These are phyloP conservation scores for Ensete ventricosum DNA, from an alignment of 176 grass and related monocot species.

Conservation along the genomic window DNA sequence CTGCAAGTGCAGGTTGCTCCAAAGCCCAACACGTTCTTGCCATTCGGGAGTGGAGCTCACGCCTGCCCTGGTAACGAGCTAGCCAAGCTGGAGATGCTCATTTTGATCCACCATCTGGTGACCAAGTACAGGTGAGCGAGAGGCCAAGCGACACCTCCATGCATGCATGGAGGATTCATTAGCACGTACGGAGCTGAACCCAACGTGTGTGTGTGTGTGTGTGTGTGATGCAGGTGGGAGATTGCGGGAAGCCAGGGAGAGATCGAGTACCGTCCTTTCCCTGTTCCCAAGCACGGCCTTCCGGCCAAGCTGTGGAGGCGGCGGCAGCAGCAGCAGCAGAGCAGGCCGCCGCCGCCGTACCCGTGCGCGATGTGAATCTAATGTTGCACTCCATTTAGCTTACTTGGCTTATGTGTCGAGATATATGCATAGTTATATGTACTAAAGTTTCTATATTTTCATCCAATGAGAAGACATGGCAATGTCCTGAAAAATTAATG, in stretches of 20 bases:
- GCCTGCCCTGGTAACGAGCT: constrained; percentile 94
- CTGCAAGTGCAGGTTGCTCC: constrained; percentile 43
- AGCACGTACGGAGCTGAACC: background rate
- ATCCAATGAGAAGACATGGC: too few relatives aligned
- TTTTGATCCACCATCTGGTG: constrained; percentile 84
- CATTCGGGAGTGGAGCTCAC: constrained; percentile 78
- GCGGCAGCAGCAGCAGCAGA: background rate
- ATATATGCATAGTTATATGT: too few relatives aligned
- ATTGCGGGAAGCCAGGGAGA: constrained; percentile 37
- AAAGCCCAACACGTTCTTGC: constrained; percentile 77
- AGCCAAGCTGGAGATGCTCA: constrained; percentile 84
- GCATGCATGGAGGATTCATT: background rate
- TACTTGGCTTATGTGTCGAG: too few relatives aligned
- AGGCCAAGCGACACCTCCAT: background rate
- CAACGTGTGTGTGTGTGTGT: constrained; percentile 9
- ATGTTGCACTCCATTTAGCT: too few relatives aligned
- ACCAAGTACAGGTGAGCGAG: constrained; percentile 62
- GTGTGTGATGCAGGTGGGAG: constrained; percentile 56
- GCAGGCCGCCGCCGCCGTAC: background rate
- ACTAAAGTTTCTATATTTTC: too few relatives aligned
- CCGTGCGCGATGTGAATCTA: too few relatives aligned
- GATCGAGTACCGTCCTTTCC: constrained; percentile 91
- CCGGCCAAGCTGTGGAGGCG: constrained; percentile 37
- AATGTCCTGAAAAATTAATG: too few relatives aligned
- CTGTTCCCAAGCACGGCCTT: constrained; percentile 73